Conservation (phyloP, 2,329 filamentous ascomycete species). For the Tolypocladium ovalisporum region DNA sequence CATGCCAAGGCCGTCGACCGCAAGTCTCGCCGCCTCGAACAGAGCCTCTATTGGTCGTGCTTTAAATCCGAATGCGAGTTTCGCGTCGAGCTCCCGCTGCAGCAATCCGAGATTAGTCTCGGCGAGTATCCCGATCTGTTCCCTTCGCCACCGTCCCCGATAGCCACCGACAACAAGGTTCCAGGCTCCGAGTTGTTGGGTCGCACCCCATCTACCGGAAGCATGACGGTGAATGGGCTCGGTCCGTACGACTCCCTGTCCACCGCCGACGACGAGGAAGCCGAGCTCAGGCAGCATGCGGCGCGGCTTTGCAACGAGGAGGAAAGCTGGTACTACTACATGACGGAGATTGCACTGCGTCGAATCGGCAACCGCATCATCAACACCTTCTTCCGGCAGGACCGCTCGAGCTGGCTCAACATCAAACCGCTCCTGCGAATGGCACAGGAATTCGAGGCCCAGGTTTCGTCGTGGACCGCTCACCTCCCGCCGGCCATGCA, state of each 20-base stretch:
- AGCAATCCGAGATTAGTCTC: background rate
- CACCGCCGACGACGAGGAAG: background rate
- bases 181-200: background rate
- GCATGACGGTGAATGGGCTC: background rate
- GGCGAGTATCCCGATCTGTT: background rate
- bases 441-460: conserved; percentile 12
- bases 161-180: background rate
- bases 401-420: conserved; percentile 8
- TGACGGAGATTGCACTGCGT: conserved; percentile 29
- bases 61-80: background rate
- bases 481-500: conserved; percentile 9
- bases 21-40: background rate
- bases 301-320: conserved; percentile 11
- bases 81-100: background rate
- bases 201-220: background rate
- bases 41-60: background rate
- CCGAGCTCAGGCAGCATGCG: background rate
- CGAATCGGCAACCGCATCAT: conserved; percentile 29
- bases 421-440: conserved; percentile 9
- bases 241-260: background rate
- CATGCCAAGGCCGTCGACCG: background rate
- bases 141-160: background rate
- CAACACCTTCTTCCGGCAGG: conserved; percentile 14
- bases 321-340: conserved; percentile 31
- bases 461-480: conserved; percentile 12